Evolutionary conservation across 768 basidiomycete genomes (phyloP).

Genomic region (Lentinula aciculospora): DNA sequence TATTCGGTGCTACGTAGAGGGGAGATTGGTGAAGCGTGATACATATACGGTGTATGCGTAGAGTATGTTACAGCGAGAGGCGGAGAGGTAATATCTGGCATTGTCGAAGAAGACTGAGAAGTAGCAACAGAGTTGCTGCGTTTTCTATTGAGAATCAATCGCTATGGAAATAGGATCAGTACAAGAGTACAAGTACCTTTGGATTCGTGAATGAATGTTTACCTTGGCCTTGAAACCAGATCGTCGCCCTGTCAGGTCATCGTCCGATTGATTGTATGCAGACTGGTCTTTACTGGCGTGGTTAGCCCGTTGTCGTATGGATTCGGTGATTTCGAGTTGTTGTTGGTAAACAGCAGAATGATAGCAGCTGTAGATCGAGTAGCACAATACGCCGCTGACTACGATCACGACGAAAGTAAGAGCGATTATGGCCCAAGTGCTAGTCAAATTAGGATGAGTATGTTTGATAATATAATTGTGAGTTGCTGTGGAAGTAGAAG

Average conservation of each 20-base stretch:
- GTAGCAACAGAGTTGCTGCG: background rate
- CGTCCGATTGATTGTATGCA: background rate
- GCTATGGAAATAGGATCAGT: background rate
- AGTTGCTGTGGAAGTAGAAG: background rate
- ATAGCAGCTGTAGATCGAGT: constrained; percentile 2
- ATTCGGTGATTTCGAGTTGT: background rate
- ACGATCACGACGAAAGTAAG: background rate
- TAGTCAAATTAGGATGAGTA: background rate
- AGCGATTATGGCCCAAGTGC: background rate
- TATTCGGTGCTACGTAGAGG: background rate
- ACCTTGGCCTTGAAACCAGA: background rate
- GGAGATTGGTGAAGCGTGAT: background rate
- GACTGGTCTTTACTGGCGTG: background rate
- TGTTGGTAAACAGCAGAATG: background rate
- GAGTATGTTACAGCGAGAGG: background rate
- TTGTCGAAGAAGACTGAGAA: background rate
- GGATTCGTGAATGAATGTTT: background rate
- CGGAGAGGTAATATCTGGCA: background rate
- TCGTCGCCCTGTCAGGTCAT: background rate
- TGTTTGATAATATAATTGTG: background rate
- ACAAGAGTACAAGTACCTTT: too few species aligned
- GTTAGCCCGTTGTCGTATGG: background rate
- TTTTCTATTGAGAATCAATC: background rate
- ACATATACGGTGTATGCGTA: background rate
- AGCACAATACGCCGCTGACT: background rate